phyloP scores from a whole-genome alignment of 768 basidiomycete genomes.

The Solioccasus polychromus region DNA sequence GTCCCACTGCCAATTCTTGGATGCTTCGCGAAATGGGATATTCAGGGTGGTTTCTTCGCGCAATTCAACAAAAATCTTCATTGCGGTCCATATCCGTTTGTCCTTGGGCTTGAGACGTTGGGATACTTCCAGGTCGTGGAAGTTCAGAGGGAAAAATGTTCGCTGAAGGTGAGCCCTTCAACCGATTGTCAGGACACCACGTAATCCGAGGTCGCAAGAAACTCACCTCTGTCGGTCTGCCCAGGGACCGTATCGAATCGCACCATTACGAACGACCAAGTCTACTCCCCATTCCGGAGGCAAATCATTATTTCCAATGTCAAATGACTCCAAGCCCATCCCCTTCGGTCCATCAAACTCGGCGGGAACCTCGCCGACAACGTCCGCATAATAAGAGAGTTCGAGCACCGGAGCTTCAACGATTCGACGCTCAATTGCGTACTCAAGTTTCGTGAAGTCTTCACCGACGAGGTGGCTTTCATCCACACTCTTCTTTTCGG shows the following conservation, averaged over 20 bases:
- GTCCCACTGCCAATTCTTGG: slow-evolving; percentile 98
- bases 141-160: slow-evolving; percentile 80
- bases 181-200: slow-evolving; percentile 3
- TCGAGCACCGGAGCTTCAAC: slow-evolving; percentile 77
- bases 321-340: slow-evolving; percentile 45
- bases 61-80: slow-evolving; percentile 81
- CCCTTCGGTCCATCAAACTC: slow-evolving; percentile 28
- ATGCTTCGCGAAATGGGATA: slow-evolving; percentile 89
- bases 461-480: slow-evolving; percentile 54
- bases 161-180: slow-evolving; percentile 71
- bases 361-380: slow-evolving; percentile 69
- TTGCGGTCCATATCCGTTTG: slow-evolving; percentile 73
- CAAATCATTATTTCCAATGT: slow-evolving; percentile 83
- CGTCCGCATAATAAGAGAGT: slow-evolving; percentile 83
- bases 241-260: slow-evolving; percentile 91
- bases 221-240: slow-evolving; percentile 85
- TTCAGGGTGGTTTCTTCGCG: slow-evolving; percentile 72
- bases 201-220: background rate
- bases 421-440: slow-evolving; percentile 83
- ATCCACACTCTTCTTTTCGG: slow-evolving; percentile 36
- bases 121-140: slow-evolving; percentile 58
- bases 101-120: slow-evolving; percentile 70
- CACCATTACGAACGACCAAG: slow-evolving; percentile 71
- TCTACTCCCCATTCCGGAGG: slow-evolving; percentile 95
- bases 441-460: slow-evolving; percentile 65